phyloP scores from a whole-genome alignment of 2,329 filamentous ascomycete genomes.

The Ophiocordyceps camponoti-leonardi region DNA sequence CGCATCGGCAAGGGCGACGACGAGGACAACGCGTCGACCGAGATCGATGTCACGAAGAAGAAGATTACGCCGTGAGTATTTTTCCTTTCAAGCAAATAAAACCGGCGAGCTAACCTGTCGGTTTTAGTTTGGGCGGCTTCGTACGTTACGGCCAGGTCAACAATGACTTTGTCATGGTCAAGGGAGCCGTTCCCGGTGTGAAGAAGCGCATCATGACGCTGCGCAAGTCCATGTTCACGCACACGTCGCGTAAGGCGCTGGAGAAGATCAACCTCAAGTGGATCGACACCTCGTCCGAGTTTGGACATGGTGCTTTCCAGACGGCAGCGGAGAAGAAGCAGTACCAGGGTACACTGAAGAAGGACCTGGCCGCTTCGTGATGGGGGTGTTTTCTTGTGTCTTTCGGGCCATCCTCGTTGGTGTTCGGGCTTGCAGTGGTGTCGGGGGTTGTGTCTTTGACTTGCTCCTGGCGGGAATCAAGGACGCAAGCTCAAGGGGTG shows the following conservation, averaged over 20 bases:
- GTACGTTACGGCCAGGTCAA: slow-evolving; percentile 98
- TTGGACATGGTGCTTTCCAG: slow-evolving; percentile 99
- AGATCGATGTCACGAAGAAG: slow-evolving; percentile 98
- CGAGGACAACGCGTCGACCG: slow-evolving; percentile 84
- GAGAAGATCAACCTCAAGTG: slow-evolving; percentile 99
- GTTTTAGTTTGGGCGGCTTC: slow-evolving; percentile 73
- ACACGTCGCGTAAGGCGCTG: slow-evolving; percentile 87
- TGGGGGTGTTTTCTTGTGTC: slow-evolving; percentile 14
- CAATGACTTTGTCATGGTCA: slow-evolving; percentile 97
- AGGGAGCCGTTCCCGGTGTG: slow-evolving; percentile 92
- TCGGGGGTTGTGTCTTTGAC: slow-evolving; percentile 27
- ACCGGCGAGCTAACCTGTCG: slow-evolving; percentile 13
- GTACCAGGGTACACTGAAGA: slow-evolving; percentile 98
- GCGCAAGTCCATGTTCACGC: slow-evolving; percentile 94
- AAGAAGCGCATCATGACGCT: slow-evolving; percentile 99
- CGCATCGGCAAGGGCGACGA: slow-evolving; percentile 86
- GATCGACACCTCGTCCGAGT: slow-evolving; percentile 99
- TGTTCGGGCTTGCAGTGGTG: slow-evolving; percentile 35
- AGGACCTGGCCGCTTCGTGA: slow-evolving; percentile 51
- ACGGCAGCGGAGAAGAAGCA: slow-evolving; percentile 95
- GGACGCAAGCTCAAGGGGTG: neutral
- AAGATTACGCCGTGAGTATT: slow-evolving; percentile 90
- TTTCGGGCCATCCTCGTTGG: slow-evolving; percentile 15
- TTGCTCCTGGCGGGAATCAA: slow-evolving; percentile 13
- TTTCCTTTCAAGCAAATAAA: no score